A percentile compares a stretch with the other conserved stretches of the same genome.
Evolutionary conservation across 2,329 filamentous ascomycete species (phyloP).

Genomic region (Microascus cirrosus): DNA sequence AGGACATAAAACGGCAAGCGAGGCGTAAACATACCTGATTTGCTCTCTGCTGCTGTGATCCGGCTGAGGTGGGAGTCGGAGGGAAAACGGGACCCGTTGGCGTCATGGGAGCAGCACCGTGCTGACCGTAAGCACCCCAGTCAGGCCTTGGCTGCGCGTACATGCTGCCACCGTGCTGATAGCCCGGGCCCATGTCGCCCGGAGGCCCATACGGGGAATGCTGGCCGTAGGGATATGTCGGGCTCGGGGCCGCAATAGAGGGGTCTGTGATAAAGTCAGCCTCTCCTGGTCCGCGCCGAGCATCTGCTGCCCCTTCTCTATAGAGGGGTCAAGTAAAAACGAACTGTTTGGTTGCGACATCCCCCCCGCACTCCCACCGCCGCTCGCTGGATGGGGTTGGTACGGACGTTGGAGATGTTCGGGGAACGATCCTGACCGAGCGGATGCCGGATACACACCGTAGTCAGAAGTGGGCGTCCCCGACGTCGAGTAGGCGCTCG

Average conservation of each 20-base stretch:
- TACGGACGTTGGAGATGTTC: slow-evolving; percentile 82
- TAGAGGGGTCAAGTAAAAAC: slow-evolving; percentile 18
- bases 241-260: slow-evolving; percentile 86
- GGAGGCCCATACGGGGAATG: slow-evolving; percentile 81
- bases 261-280: slow-evolving; percentile 64
- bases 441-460: slow-evolving; percentile 62
- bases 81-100: slow-evolving; percentile 43
- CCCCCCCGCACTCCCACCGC: slow-evolving; percentile 64
- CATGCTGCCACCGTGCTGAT: slow-evolving; percentile 51
- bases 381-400: slow-evolving; percentile 64
- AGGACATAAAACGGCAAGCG: neutral
- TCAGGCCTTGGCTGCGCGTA: slow-evolving; percentile 64
- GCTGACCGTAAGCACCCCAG: slow-evolving; percentile 58
- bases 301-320: neutral
- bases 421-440: slow-evolving; percentile 75
- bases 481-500: slow-evolving; percentile 59
- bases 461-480: slow-evolving; percentile 86
- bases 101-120: slow-evolving; percentile 34
- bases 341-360: slow-evolving; percentile 98
- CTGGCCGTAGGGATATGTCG: slow-evolving; percentile 72
- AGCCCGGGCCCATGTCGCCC: slow-evolving; percentile 77
- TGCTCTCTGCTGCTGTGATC: slow-evolving; percentile 37
- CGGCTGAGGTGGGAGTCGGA: slow-evolving; percentile 42
- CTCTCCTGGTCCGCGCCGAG: neutral
- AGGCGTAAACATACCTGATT: slow-evolving; percentile 42